A percentile compares a stretch with the other conserved stretches of the same genome.
phyloP scores from a whole-genome alignment of 768 basidiomycete species.

The Suillus decipiens region DNA sequence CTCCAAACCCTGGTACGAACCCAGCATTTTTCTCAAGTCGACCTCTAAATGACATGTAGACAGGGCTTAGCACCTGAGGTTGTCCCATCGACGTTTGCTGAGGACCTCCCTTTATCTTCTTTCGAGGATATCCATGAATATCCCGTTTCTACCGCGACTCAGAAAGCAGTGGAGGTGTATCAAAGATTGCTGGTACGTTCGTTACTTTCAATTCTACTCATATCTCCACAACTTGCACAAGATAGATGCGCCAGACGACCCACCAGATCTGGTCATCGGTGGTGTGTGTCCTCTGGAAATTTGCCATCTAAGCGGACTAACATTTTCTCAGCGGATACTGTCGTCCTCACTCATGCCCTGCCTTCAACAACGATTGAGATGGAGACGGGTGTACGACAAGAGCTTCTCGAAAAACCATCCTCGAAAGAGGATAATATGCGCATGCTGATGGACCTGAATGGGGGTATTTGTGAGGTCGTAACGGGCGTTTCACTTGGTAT shows the following conservation, averaged over 20 bases:
- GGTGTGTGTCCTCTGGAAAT: constrained; percentile 40
- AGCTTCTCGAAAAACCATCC: constrained; percentile 86
- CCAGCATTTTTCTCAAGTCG: neutral
- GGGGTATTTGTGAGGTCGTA: constrained; percentile 85
- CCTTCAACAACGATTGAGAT: constrained; percentile 51
- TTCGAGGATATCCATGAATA: constrained; percentile 78
- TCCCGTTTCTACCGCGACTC: constrained; percentile 71
- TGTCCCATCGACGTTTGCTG: constrained; percentile 77
- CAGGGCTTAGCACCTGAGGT: constrained; percentile 71
- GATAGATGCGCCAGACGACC: constrained; percentile 60
- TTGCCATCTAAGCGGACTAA: constrained; percentile 5
- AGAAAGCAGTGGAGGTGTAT: constrained; percentile 88
- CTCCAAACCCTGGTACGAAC: constrained; percentile 70
- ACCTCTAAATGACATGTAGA: neutral
- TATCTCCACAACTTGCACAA: constrained; percentile 19
- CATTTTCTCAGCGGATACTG: constrained; percentile 76
- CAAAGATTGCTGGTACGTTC: constrained; percentile 68
- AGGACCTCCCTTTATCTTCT: constrained; percentile 65
- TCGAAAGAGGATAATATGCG: constrained; percentile 80
- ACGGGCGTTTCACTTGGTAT: constrained; percentile 85
- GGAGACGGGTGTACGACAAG: constrained; percentile 53
- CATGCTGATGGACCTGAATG: constrained; percentile 88
- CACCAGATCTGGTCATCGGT: constrained; percentile 79
- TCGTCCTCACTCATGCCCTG: constrained; percentile 81
- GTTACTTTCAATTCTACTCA: neutral